Percentiles rank a stretch among this genome's conserved stretches.
Evolutionary conservation across 306 rosid genomes (phyloP).

Genomic region (Vicia faba): DNA sequence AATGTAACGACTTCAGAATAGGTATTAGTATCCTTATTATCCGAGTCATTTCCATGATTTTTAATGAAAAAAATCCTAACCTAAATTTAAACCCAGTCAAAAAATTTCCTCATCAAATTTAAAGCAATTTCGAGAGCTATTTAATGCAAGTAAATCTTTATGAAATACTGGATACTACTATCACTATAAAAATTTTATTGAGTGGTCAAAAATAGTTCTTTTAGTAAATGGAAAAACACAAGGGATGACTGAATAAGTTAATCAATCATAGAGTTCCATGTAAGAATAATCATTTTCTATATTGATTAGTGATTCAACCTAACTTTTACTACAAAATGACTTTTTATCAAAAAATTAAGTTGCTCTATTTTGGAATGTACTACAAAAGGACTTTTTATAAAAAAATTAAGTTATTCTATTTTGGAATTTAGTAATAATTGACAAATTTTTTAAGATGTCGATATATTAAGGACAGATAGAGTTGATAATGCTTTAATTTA

Average conservation of each 20-base stretch:
- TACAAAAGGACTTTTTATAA: too few species aligned
- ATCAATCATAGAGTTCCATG: background rate
- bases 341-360: background rate
- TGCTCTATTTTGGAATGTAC: background rate
- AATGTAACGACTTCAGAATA: too few species aligned
- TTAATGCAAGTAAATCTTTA: background rate
- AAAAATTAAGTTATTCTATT: background rate
- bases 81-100: too few species aligned
- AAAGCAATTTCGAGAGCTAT: too few species aligned
- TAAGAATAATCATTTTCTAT: background rate
- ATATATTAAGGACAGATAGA: too few species aligned
- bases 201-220: background rate
- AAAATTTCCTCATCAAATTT: too few species aligned
- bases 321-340: background rate
- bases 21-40: too few species aligned
- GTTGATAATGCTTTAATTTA: too few species aligned
- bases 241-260: background rate
- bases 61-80: too few species aligned
- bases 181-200: background rate
- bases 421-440: background rate
- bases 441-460: background rate
- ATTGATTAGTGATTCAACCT: background rate
- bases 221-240: background rate
- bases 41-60: too few species aligned
- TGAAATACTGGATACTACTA: background rate